Base-by-base conservation (phyloP, 2,329 filamentous ascomycete species). In the Pseudofabraea citricarpa region DNA sequence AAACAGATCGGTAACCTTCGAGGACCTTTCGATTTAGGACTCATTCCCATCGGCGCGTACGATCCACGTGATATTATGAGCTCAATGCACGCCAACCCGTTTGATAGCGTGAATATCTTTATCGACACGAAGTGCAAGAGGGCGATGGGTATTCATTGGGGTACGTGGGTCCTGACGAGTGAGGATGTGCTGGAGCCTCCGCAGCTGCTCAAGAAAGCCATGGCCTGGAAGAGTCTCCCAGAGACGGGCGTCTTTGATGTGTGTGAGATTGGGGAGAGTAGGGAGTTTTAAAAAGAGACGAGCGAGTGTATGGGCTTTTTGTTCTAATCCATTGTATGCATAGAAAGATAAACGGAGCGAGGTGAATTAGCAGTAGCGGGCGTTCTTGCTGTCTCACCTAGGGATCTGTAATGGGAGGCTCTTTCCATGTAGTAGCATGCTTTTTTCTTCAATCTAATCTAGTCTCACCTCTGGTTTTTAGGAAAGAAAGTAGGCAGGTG, bases 21-120 rank as follows among this genome's bases (percentile, higher is more conserved):
- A 24, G 90, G 91, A 0, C 88, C 89, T 0, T 95, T 96, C 57
- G 89, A 96, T 62, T 76, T 97, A 6, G 91, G 91, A 0, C 68
- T 96, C 43, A 93, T 97, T 51, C 91, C 91, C 29, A 96, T 97
- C 54, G 91, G 91, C 41, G 91, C 90, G 2, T 96, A 96, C 64
- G 72, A 79, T 46, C 87, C 86, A 0, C 74, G 87, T 19, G 65
- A 63, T 44, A 63, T 93, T 49, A 90, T 93, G 72, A 89, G 83
- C 36, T 70, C 81, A 16, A 83, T 94, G 75, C 91, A 97, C 62
- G 85, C 87, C 6, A 87, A 94, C 61, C 91, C 91, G 0, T 83
- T 81, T 53, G 91, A 97, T 61, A 79, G 84, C 0, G 90, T 95
- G 27, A 88, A 93, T 56, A 95, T 97, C 54, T 95, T 95, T 64